Evolutionary conservation across 2,329 filamentous ascomycete species (phyloP), one percentile per base, ranked within the genome.

Genomic region (Davidsoniella australis): DNA sequence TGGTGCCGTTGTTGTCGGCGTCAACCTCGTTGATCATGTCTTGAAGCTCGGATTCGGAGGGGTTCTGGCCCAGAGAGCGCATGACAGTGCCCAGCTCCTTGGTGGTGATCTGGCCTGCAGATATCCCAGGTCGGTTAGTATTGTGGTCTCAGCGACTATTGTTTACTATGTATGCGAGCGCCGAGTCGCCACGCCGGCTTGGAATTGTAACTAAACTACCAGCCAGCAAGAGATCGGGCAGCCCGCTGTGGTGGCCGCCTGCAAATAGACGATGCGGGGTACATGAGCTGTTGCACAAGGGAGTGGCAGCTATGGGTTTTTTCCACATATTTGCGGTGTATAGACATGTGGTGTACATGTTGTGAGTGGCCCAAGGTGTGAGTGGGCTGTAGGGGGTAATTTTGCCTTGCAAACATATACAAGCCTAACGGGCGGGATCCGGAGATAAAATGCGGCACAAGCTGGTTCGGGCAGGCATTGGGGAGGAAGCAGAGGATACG

Each of bases 21-120:
- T 91, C 85, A 56, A 91, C 85, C 70, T 91, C 85, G 68, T 91
- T 89, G 71, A 91, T 91, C 85, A 91, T 91, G 63, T 91, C 85
- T 69, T 91, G 85, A 56, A 91, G 72, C 68, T 91, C 85, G 54
- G 84, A 87, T 71, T 91, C 85, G 58, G 84, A 89, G 51, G 85
- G 85, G 69, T 91, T 91, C 68, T 91, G 85, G 61, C 85, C 85
- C 53, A 91, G 75, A 51, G 85, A 91, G 68, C 85, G 81, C 85
- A 91, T 91, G 61, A 91, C 85, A 49, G 85, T 91, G 58, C 85
- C 85, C 58, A 91, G 70, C 69, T 91, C 85, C 73, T 89, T 89
- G 63, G 84, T 89, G 59, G 85, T 91, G 68, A 91, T 91, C 73
- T 89, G 84, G 65, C 85, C 85, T 91, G 29, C 29, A 33, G 29